Conservation (phyloP, 805 yeast genomes). For the Cyberlindnera maritima region DNA sequence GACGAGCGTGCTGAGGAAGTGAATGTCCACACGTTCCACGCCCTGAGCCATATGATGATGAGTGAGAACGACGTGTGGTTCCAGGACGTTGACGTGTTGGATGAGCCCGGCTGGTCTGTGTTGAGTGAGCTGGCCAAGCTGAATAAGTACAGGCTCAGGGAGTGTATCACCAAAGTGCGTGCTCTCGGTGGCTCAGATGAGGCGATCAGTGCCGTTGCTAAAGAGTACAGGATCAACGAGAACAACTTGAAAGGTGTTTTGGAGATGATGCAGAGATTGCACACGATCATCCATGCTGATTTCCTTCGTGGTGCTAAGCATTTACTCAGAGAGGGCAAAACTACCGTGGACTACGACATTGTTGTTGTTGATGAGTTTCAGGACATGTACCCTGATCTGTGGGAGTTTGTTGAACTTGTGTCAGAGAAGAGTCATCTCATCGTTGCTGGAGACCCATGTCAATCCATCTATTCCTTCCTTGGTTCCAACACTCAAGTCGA, state of each 20-base stretch:
- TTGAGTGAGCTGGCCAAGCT: constrained; percentile 20
- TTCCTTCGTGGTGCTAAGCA: constrained; percentile 29
- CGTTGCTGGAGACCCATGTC: constrained; percentile 70
- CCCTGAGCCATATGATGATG: constrained; percentile 51
- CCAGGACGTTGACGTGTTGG: constrained; percentile 41
- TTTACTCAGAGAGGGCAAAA: constrained; percentile 29
- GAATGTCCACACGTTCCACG: constrained; percentile 59
- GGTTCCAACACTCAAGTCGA: constrained; percentile 46
- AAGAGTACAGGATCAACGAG: background rate
- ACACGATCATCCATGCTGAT: constrained; percentile 23
- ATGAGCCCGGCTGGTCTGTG: constrained; percentile 52
- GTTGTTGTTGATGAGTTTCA: constrained; percentile 73
- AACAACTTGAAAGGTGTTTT: constrained; percentile 3
- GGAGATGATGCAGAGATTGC: constrained; percentile 14
- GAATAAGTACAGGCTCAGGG: constrained; percentile 12
- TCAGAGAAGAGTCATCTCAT: constrained; percentile 48
- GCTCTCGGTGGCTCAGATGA: background rate
- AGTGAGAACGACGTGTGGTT: constrained; percentile 31
- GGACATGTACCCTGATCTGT: constrained; percentile 55
- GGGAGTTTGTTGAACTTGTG: constrained; percentile 42
- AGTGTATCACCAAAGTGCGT: constrained; percentile 5
- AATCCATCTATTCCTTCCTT: constrained; percentile 65
- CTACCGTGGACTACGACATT: constrained; percentile 31
- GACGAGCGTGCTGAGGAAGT: constrained; percentile 33
- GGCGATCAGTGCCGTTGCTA: background rate